Evolutionary conservation across 305 asterid species (phyloP).

Genomic region (Fraxinus dipetala): DNA sequence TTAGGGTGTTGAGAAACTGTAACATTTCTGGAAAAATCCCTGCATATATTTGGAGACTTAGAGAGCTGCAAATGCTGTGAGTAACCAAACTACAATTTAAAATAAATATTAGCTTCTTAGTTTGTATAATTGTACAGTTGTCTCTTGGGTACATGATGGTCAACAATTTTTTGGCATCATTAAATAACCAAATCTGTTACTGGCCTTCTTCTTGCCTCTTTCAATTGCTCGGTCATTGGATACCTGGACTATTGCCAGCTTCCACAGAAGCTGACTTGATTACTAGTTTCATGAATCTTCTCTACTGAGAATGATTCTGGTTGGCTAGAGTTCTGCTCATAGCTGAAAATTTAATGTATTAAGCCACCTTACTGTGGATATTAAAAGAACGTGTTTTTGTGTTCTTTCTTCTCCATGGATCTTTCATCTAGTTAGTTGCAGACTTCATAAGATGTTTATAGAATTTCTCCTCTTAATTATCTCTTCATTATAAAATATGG

Average conservation of each 20-base stretch:
- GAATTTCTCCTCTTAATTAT: background rate
- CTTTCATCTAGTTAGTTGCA: background rate
- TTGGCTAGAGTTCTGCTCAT: background rate
- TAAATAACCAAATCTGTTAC: background rate
- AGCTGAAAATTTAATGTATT: background rate
- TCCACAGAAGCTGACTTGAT: background rate
- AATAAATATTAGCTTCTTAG: background rate
- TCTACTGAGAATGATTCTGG: background rate
- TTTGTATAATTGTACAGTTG: conserved; percentile 11
- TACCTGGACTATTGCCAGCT: background rate
- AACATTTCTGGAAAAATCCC: conserved; percentile 78
- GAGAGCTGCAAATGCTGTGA: conserved; percentile 60
- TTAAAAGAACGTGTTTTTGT: background rate
- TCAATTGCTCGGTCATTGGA: background rate
- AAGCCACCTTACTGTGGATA: background rate
- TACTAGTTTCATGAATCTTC: background rate
- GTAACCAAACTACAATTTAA: conserved; percentile 28
- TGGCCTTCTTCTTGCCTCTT: background rate
- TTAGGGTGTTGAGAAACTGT: conserved; percentile 83
- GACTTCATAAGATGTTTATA: background rate
- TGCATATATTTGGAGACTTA: conserved; percentile 60
- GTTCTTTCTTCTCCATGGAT: background rate
- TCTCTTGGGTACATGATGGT: conserved; percentile 11
- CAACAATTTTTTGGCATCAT: background rate
- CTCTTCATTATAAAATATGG: conserved; percentile 19